Base-by-base conservation (phyloP, 2,329 filamentous ascomycete species). In the Fusarium armeniacum region DNA sequence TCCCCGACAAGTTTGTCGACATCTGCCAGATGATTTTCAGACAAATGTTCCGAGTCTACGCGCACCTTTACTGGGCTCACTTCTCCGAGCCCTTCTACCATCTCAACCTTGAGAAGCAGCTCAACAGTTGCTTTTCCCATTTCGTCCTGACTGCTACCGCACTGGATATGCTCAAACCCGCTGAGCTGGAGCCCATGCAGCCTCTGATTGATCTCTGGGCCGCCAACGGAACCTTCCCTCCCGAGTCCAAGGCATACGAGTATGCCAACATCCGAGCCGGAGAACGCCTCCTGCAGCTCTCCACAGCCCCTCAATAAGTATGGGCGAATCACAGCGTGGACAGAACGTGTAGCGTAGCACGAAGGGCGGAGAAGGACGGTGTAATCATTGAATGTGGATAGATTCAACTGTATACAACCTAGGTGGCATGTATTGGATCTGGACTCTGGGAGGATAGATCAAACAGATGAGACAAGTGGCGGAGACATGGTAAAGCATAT, bases 21-120 rank as follows among this genome's bases (percentile, higher is more conserved):
- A 94, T 97, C 73, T 96, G 95, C 84, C 94, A 97, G 84, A 91
- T 91, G 71, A 96, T 98, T 76, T 95, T 98, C 84, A 92, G 94
- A 75, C 96, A 98, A 82, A 98, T 99, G 91, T 98, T 99, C 86
- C 92, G 96, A 63, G 95, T 98, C 73, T 99, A 99, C 78, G 91
- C 96, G 49, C 96, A 99, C 81, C 89, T 99, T 65, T 99, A 99
- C 85, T 98, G 97, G 87, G 93, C 94, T 60, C 96, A 99, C 81
- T 99, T 93, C 81, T 83, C 90, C 65, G 91, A 93, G 72, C 92
- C 91, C 7, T 93, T 94, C 81, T 95, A 93, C 81, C 91, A 94
- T 79, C 86, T 95, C 70, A 93, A 92, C 82, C 83, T 92, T 12
- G 90, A 92, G 79, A 92, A 94, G 78, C 91, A 93, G 74, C 86